These are phyloP conservation scores for Tetracladium marchalianum DNA, from an alignment of 495 filamentous ascomycete species.

Conservation along the genomic window DNA sequence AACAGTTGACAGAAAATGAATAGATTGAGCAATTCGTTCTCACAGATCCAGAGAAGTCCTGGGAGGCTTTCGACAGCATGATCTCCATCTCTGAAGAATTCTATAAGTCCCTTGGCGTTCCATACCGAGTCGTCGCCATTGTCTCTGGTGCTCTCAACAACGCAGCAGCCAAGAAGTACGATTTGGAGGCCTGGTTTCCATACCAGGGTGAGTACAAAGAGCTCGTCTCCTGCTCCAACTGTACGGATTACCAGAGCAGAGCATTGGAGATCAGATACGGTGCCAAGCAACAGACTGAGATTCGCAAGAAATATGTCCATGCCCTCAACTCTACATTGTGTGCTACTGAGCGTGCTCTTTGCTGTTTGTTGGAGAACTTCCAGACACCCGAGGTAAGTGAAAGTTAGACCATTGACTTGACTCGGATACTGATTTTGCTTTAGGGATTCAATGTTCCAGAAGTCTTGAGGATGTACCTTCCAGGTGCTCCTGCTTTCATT, in stretches of 20 bases:
- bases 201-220: slow-evolving; percentile 97
- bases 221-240: slow-evolving; percentile 91
- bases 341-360: slow-evolving; percentile 87
- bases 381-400: slow-evolving; percentile 70
- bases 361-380: slow-evolving; percentile 94
- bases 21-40: slow-evolving; percentile 90
- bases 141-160: slow-evolving; percentile 94
- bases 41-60: slow-evolving; percentile 88
- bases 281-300: slow-evolving; percentile 65
- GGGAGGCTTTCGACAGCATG: slow-evolving; percentile 91
- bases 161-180: slow-evolving; percentile 88
- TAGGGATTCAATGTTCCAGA: slow-evolving; percentile 81
- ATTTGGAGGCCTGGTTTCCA: slow-evolving; percentile 96
- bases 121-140: slow-evolving; percentile 84
- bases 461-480: slow-evolving; percentile 84
- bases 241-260: slow-evolving; percentile 88
- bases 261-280: slow-evolving; percentile 82
- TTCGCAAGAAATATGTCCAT: slow-evolving; percentile 88
- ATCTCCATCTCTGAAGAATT: slow-evolving; percentile 85
- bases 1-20: slow-evolving; percentile 1
- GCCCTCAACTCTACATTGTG: slow-evolving; percentile 86
- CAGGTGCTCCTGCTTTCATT: slow-evolving; percentile 78
- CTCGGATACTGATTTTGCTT: slow-evolving; percentile 3
- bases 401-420: neutral
- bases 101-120: slow-evolving; percentile 79